phyloP scores from a whole-genome alignment of 129 eudicot genomes.

The Flaveria linearis region DNA sequence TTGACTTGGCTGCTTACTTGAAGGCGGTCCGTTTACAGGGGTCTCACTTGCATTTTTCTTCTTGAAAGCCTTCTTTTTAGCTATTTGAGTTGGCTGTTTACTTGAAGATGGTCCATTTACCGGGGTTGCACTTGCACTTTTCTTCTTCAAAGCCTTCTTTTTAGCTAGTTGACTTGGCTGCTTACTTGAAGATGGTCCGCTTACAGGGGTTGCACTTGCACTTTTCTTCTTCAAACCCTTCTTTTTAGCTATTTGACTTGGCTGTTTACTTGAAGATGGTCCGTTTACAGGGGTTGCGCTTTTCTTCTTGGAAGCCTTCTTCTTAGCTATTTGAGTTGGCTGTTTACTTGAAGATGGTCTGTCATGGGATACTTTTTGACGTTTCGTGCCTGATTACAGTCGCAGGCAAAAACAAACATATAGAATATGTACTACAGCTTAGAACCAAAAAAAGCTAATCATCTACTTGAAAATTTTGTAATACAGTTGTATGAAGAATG shows the following conservation, averaged over 20 bases:
- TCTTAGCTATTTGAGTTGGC: conserved; percentile 20
- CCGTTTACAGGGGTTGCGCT: too few relatives aligned
- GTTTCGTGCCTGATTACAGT: conserved; percentile 42
- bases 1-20: conserved; percentile 19
- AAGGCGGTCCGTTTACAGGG: conserved; percentile 5
- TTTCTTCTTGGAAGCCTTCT: neutral
- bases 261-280: too few relatives aligned
- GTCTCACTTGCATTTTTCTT: neutral
- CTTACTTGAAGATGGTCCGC: too few relatives aligned
- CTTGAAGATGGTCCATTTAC: conserved; percentile 14
- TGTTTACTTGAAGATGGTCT: conserved; percentile 21
- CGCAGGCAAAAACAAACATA: neutral
- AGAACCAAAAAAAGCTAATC: neutral
- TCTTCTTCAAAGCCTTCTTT: neutral
- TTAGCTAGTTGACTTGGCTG: neutral
- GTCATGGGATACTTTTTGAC: conserved; percentile 34
- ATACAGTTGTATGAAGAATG: neutral
- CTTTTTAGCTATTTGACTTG: neutral
- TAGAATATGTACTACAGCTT: neutral
- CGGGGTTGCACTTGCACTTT: neutral
- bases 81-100: conserved; percentile 13
- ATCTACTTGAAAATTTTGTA: neutral
- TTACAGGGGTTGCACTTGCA: too few relatives aligned
- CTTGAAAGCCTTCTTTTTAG: conserved; percentile 9
- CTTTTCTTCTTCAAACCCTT: neutral